Evolutionary conservation across 2,329 filamentous ascomycete species (phyloP).

Genomic region (Ophiostoma ulmi): DNA sequence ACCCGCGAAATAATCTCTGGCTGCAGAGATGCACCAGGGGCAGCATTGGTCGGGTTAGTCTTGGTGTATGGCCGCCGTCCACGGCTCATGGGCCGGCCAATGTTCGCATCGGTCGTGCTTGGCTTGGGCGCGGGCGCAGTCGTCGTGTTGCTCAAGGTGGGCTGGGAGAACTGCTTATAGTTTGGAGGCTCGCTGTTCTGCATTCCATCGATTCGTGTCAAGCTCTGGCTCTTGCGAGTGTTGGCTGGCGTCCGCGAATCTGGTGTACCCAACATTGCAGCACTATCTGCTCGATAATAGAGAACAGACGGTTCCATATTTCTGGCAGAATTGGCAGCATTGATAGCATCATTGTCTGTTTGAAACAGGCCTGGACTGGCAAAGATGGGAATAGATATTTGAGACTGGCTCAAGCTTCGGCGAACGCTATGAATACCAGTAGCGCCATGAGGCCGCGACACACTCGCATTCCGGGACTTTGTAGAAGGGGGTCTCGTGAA

Average conservation of each 20-base stretch:
- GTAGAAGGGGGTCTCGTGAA: slow-evolving; percentile 32
- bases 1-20: not conserved
- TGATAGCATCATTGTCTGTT: not conserved
- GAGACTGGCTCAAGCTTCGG: slow-evolving; percentile 19
- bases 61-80: slow-evolving; percentile 23
- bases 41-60: slow-evolving; percentile 6
- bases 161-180: not conserved
- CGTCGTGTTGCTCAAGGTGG: not conserved
- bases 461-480: slow-evolving; percentile 38
- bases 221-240: not conserved
- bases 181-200: not conserved
- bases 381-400: slow-evolving; percentile 29
- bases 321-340: not conserved
- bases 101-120: not conserved
- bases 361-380: slow-evolving; percentile 32
- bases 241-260: not conserved
- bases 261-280: not conserved
- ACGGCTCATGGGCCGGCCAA: slow-evolving; percentile 23
- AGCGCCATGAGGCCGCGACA: slow-evolving; percentile 11
- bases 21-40: not conserved
- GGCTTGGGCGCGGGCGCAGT: not conserved
- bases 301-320: not conserved
- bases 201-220: not conserved
- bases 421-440: not conserved
- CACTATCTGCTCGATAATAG: slow-evolving; percentile 16